Base-by-base conservation (phyloP, 2,329 filamentous ascomycete genomes). In the Xylaria sp. region DNA sequence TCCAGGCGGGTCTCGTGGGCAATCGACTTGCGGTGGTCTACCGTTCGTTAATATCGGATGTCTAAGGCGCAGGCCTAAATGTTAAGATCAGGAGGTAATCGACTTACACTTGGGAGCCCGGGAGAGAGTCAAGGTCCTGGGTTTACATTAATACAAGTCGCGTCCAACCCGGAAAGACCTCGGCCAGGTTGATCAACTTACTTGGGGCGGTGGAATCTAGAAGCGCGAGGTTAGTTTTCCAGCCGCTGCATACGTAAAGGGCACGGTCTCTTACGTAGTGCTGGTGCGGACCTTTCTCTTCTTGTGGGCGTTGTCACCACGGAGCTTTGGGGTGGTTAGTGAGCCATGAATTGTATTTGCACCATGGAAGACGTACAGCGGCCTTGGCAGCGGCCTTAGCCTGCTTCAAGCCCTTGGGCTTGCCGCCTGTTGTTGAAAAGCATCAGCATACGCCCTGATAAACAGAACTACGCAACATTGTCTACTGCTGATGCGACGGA, bases 301-400 rank as follows among this genome's bases (percentile, higher is more conserved):
- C 90, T 97, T 97, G 86, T 96, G 90, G 71, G 83, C 79, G 82
- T 85, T 82, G 74, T 83, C 80, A 85, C 88, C 72, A 12, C 61
- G 52, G 30, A 66, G 58, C 55, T 69, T 62, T 23, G 50, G 41
- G 41, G 41, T 45, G 48, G 61, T 70, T 48, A 69, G 67, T 46
- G 28, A 55, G 20, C 13, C n/a, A 36, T 32, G 45, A 30, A 58
- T 46, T 36, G 50, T 32, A 20, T 43, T 5, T 57, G 84, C 94
- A 48, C 20, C 2, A 4, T 57, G 34, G 46, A 28, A 60, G 20
- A 70, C 68, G 53, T 70, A 98, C 91, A 81, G 94, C 92, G 83
- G 96, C 93, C 90, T 99, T 98, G 79, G 96, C 93, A 83, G 96
- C 96, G 82, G 91, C 90, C 80, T 90, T 91, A 85, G 96, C 96